Percentiles rank a stretch among this genome's conserved stretches.
Conservation (phyloP, 148 eudicot species). For the Tetragonia tetragonoides region DNA sequence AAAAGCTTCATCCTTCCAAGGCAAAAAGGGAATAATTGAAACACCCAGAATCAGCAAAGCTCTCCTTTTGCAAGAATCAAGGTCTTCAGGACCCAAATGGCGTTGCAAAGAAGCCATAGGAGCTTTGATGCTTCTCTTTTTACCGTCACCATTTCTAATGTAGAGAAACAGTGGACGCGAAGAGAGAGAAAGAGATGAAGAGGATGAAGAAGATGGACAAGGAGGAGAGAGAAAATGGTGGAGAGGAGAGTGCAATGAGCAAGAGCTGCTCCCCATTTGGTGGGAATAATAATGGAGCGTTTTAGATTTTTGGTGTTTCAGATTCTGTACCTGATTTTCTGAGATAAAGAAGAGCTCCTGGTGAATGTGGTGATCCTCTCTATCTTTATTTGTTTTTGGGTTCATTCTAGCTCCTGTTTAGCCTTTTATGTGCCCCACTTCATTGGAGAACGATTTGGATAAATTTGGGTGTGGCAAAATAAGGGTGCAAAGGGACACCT, state of each 20-base stretch:
- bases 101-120: constrained; percentile 41
- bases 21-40: constrained; percentile 55
- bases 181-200: constrained; percentile 30
- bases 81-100: constrained; percentile 25
- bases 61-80: constrained; percentile 43
- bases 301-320: not conserved
- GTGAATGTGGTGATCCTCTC: not conserved
- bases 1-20: constrained; percentile 34
- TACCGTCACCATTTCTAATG: constrained; percentile 37
- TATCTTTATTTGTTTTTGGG: not conserved
- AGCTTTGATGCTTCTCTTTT: constrained; percentile 27
- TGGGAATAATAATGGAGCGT: not conserved
- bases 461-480: too few relatives aligned
- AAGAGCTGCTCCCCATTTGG: constrained; percentile 50
- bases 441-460: too few relatives aligned
- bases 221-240: constrained; percentile 33
- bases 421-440: too few relatives aligned
- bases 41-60: constrained; percentile 57
- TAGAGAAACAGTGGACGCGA: constrained; percentile 28
- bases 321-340: not conserved
- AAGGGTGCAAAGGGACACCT: too few relatives aligned
- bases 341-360: constrained; percentile 21
- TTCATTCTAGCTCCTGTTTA: too few relatives aligned
- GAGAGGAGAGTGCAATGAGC: constrained; percentile 43
- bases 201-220: constrained; percentile 24